phyloP scores from a whole-genome alignment of 108 stramenopile genomes.

The Fragilaria crotonensis region DNA sequence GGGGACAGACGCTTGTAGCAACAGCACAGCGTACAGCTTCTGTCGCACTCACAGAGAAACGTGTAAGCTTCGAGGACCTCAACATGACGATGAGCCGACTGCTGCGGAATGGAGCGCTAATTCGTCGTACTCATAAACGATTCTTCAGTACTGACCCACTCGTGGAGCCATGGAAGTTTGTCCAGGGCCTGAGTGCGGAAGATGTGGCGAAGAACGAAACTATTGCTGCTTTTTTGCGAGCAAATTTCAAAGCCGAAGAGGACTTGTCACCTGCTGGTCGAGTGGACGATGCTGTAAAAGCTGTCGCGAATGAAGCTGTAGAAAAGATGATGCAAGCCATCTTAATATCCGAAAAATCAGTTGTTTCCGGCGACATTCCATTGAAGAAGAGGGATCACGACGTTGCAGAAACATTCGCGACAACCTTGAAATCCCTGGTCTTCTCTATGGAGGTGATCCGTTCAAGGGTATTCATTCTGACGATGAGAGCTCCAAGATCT shows the following conservation, averaged over 20 bases:
- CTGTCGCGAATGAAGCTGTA: slow-evolving; percentile 7
- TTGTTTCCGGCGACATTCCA: slow-evolving; percentile 28
- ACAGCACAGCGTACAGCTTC: no score
- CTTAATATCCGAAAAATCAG: slow-evolving; percentile 41
- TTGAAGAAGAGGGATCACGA: slow-evolving; percentile 29
- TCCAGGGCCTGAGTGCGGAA: slow-evolving; percentile 23
- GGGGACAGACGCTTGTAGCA: no score
- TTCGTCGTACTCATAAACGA: neutral
- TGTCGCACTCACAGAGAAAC: no score
- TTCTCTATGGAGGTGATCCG: slow-evolving; percentile 77
- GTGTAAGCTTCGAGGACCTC: no score
- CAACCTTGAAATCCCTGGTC: slow-evolving; percentile 62
- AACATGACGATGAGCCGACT: neutral
- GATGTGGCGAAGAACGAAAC: slow-evolving; percentile 18
- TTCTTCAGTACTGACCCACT: neutral
- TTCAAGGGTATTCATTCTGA: slow-evolving; percentile 29
- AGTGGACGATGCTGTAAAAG: slow-evolving; percentile 3
- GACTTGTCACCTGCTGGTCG: neutral
- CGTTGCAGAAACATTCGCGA: slow-evolving; percentile 22
- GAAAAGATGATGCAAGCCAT: neutral
- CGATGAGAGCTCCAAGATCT: slow-evolving; percentile 29
- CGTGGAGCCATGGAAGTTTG: slow-evolving; percentile 18
- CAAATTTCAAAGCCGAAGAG: slow-evolving; percentile 17
- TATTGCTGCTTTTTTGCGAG: slow-evolving; percentile 16
- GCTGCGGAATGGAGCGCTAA: neutral